Evolutionary conservation across 495 filamentous ascomycete genomes (phyloP).

Genomic region (Aspergillus homomorphus): DNA sequence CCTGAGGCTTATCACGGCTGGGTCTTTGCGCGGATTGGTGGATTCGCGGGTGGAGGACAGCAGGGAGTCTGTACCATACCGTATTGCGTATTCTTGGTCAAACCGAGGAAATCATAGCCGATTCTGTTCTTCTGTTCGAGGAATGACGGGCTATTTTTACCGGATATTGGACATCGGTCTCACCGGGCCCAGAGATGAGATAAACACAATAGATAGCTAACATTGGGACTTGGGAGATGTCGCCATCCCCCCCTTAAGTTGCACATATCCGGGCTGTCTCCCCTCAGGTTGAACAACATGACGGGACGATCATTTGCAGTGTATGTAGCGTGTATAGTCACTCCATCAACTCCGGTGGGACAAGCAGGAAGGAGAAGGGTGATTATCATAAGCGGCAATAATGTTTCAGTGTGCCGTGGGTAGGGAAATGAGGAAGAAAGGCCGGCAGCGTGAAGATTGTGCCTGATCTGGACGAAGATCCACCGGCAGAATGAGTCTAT

Average conservation of each 20-base stretch:
- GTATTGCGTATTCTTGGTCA: no score
- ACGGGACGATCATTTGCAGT: background rate
- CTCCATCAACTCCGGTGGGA: background rate
- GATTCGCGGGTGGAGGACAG: background rate
- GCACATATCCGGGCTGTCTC: background rate
- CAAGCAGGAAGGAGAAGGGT: background rate
- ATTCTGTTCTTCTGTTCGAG: no score
- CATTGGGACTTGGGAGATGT: no score
- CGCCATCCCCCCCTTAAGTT: background rate
- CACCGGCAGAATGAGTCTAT: slow-evolving; percentile 7
- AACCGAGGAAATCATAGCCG: background rate
- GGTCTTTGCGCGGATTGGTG: slow-evolving; percentile 2
- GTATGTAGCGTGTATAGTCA: background rate
- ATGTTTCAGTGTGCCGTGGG: background rate
- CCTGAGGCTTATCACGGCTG: slow-evolving; percentile 1
- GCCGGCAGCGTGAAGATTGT: background rate
- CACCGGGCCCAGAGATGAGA: no score
- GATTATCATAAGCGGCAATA: background rate
- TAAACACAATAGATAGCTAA: no score
- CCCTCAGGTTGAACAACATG: background rate
- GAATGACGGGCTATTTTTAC: background rate
- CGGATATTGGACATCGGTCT: no score
- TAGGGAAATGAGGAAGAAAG: background rate
- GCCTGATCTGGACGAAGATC: slow-evolving; percentile 6
- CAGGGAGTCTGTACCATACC: background rate